Conservation (phyloP, 305 asterid species). For the Fraxinus nigra region DNA sequence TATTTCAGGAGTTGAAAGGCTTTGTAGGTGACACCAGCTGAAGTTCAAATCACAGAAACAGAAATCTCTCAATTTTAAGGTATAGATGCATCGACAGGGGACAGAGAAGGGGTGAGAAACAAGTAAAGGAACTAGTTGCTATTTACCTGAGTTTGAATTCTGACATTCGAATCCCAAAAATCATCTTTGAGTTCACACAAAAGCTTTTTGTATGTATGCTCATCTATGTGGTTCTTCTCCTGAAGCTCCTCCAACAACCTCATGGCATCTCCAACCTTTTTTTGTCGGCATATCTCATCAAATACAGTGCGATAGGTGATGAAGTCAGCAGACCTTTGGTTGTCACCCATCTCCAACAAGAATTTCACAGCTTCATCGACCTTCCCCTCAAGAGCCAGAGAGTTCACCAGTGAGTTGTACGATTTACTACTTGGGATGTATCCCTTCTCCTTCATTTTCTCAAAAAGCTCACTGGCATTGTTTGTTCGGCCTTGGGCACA, state of each 20-base stretch:
- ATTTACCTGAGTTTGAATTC: slow-evolving; percentile 27
- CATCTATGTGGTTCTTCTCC: slow-evolving; percentile 53
- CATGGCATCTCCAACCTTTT: slow-evolving; percentile 44
- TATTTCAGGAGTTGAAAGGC: neutral
- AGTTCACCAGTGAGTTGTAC: slow-evolving; percentile 75
- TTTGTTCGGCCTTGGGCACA: slow-evolving; percentile 83
- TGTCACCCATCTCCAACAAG: slow-evolving; percentile 75
- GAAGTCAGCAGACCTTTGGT: slow-evolving; percentile 53
- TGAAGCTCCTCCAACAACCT: slow-evolving; percentile 55
- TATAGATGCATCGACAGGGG: neutral
- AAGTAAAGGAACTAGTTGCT: neutral
- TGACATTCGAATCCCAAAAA: slow-evolving; percentile 14
- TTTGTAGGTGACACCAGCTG: neutral
- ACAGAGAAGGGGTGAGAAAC: neutral
- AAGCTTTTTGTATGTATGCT: slow-evolving; percentile 47
- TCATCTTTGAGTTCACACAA: slow-evolving; percentile 33
- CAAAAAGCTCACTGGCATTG: slow-evolving; percentile 72
- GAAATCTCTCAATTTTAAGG: neutral
- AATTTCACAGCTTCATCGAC: slow-evolving; percentile 71
- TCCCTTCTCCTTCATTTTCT: slow-evolving; percentile 70
- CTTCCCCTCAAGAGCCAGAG: slow-evolving; percentile 80
- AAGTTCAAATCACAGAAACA: neutral
- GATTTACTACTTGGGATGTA: slow-evolving; percentile 74
- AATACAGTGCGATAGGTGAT: slow-evolving; percentile 71
- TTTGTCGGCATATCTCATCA: slow-evolving; percentile 65